Percentiles rank a stretch among this genome's conserved stretches.
phyloP scores from a whole-genome alignment of 768 basidiomycete species.

The Leccinum pellstonianum region DNA sequence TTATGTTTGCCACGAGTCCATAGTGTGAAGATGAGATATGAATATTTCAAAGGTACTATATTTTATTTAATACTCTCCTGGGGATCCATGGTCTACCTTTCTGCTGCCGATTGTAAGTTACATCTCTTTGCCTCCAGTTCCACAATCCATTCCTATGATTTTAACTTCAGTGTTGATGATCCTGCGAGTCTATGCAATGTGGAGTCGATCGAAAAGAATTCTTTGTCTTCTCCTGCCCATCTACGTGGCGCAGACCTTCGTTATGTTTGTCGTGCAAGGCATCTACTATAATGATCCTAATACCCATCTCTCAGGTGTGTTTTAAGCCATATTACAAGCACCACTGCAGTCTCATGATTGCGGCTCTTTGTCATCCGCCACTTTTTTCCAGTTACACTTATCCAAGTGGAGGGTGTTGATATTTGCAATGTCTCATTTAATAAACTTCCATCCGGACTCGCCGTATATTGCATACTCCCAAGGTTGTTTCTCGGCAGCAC shows the following conservation, averaged over 20 bases:
- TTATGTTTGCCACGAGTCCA: background rate
- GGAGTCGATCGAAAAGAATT: conserved; percentile 7
- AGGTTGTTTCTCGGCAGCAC: background rate
- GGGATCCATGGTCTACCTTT: conserved; percentile 7
- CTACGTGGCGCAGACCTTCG: background rate
- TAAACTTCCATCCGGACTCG: background rate
- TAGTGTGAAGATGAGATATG: background rate
- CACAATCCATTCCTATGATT: background rate
- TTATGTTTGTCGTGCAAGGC: background rate
- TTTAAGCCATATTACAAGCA: background rate
- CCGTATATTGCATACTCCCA: background rate
- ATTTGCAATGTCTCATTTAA: background rate
- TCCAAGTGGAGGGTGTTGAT: background rate
- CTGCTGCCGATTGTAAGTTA: conserved; percentile 13
- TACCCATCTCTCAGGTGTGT: conserved; percentile 7
- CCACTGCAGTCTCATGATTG: background rate
- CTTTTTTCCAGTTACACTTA: background rate
- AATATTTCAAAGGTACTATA: background rate
- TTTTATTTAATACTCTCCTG: background rate
- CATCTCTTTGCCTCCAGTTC: too few species aligned
- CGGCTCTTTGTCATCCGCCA: background rate
- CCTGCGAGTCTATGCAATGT: conserved; percentile 14
- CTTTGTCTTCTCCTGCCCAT: conserved; percentile 6
- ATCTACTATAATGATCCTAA: conserved; percentile 7
- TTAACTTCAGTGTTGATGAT: conserved; percentile 15